Base-by-base conservation (phyloP, 371 early-diverging fungal genomes). In the Rhizopus stolonifer region DNA sequence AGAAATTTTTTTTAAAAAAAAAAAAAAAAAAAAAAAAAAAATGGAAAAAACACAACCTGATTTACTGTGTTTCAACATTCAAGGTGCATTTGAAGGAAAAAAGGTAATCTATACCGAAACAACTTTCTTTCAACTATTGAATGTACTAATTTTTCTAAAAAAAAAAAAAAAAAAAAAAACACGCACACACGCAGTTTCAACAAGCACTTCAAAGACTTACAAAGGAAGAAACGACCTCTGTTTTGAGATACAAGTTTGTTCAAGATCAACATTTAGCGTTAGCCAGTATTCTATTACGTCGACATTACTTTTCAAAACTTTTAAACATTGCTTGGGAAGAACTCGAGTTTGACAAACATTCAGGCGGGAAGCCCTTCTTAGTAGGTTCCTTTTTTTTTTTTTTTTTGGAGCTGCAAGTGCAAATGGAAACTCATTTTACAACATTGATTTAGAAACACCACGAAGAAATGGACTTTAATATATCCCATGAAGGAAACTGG, bases 401-500 rank as follows among this genome's bases (percentile, higher is more conserved):
- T 7, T 10, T 29, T 29, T 29, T 10, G 4, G 4, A 29, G 10
- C 31, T 29, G 31, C 4, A 29, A 29, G 31, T 10, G n/a, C n/a
- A n/a, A n/a, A n/a, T 29, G 14, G 15, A 7, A 15, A 18, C 17
- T 1, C 2, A 1, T 29, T 29, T 29, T 29, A 6, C 13, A 29
- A 44, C 24, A 40, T 52, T 15, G 5, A 18, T 42, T 21, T 44
- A 31, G 49, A 51, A 44, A 47, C 19, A 44, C 5, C 21, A 53
- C 1, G 39, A 39, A 14, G 14, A 49, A 5, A 40, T 54, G 17
- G 75, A 78, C 49, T 84, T 77, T 51, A 86, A 86, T 65, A 58
- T 70, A 32, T 82, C 84, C 10, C 86, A 86, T 70, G 80, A 82
- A 57, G 84, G 83, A n/a, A 68, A 81, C 63, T 86, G 80, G 82